Evolutionary conservation across 2,329 filamentous ascomycete species (phyloP), one percentile per base, ranked within the genome.

Genomic region (Sporothrix luriei): DNA sequence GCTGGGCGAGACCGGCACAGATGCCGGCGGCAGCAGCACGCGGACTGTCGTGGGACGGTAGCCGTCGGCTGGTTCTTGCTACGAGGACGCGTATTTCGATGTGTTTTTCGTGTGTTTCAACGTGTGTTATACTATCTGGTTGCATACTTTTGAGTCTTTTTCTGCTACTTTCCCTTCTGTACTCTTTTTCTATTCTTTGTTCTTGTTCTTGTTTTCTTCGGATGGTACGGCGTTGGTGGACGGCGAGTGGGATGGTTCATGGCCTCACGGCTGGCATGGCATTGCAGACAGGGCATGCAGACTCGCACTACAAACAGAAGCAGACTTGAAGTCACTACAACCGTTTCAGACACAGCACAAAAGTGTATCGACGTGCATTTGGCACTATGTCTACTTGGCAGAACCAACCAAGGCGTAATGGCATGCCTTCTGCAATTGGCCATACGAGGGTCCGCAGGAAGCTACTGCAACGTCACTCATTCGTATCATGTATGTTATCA

Each of bases 1-100:
- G 2, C 29, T 59, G 16, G 68, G 46, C 38, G 59, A 57, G 26
- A 24, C 59, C 16, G 59, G 49, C 65, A 64, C 43, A 7, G 70
- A 71, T 29, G 65, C 67, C 10, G 57, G 57, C 38, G 57, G 72
- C 33, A 73, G 72, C 59, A 73, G 72, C 59, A 73, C 72, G 16
- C 43, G 71, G 24, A 73, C 72, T 0, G 72, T 72, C 6, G 4
- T 70, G 2, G 70, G 65, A 4, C 70, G 69, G 29, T 70, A 57
- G 19, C n/a, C 26, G 46, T 49, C 7, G 13, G 1, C 13, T 11
- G 21, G 26, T 10, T 13, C 13, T 26, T 26, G 21, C 4, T 24
- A 54, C 21, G 10, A 24, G 14, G 29, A 48, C 43, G 43, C 11
- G 3, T n/a, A n/a, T 49, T 19, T 19, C 40, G 7, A n/a, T 40